Evolutionary conservation across 1,284 basidiomycete species (phyloP).

Genomic region (Microbotryum lychnidis-dioicae): DNA sequence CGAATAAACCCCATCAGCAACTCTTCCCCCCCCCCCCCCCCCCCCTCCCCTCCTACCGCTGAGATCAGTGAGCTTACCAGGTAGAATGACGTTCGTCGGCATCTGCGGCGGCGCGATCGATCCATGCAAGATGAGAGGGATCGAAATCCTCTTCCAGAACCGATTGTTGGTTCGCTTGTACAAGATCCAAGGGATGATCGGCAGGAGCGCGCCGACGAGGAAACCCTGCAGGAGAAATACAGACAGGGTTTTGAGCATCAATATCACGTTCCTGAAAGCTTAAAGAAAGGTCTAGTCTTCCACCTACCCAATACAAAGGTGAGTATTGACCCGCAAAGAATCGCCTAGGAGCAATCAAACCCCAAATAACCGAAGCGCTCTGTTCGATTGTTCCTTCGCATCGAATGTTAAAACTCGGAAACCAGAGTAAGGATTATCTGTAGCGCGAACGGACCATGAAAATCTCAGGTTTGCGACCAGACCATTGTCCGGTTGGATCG

Average conservation of each 20-base stretch:
- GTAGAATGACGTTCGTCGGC: conserved; percentile 36
- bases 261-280: not conserved
- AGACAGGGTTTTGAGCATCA: not conserved
- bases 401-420: no score
- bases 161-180: conserved; percentile 23
- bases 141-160: conserved; percentile 31
- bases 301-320: conserved; percentile 23
- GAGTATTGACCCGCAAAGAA: conserved; percentile 42
- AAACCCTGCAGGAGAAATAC: conserved; percentile 31
- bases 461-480: conserved; percentile 31
- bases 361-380: conserved; percentile 41
- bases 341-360: conserved; percentile 39
- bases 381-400: not conserved
- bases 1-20: not conserved
- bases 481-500: conserved; percentile 42
- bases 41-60: no score
- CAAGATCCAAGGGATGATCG: conserved; percentile 35
- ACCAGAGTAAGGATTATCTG: no score
- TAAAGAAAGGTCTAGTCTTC: not conserved
- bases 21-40: no score
- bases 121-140: conserved; percentile 36
- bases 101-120: conserved; percentile 34
- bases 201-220: conserved; percentile 33
- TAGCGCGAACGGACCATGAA: conserved; percentile 12
- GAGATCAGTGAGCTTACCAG: not conserved